Base-by-base conservation (phyloP, 768 basidiomycete species). In the Hygrophoropsis aurantiaca region DNA sequence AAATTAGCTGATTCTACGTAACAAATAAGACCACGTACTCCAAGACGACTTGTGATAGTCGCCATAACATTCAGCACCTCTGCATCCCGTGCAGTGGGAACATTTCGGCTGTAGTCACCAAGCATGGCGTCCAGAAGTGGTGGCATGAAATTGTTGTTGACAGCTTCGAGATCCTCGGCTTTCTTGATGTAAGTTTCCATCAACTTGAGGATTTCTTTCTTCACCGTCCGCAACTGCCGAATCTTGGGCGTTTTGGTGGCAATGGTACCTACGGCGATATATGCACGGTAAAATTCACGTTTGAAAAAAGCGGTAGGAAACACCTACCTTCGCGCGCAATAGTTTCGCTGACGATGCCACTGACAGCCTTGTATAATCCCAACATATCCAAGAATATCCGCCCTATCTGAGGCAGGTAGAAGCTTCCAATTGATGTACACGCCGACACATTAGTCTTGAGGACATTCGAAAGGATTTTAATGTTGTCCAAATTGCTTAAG, bases 401-500 rank as follows among this genome's bases (percentile, higher is more conserved):
- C 2, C 91, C 92, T 34, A 98, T 83, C 62, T 99, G 97, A n/a
- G 95, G 95, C 1, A 94, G 75, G 69, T 95, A 99, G 75, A 97
- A 94, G 57, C 87, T 88, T 37, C 97, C 95, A 52, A 98, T 97
- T 19, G 94, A 97, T 2, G 89, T 90, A 68, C 94, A 98, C 1
- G 95, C 94, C 5, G 97, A 90, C 11, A 97, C 94, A 64, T 99
- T 99, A 18, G 97, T 99, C 72, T 99, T 99, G 59, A 99, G 74
- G 39, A 99, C 91, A 61, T 99, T 98, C 1, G 90, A 84, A 42
- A 99, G 75, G 57, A 97, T 94, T 67, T 97, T 97, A 70, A 98
- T 91, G 64, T 97, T 98, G 48, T 97, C 95, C 16, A 79, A 72
- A 63, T 87, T 91, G 42, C 85, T 82, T 42, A 99, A 76, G 11